Conservation (phyloP, 495 filamentous ascomycete species). For the Clohesyomyces aquaticus region DNA sequence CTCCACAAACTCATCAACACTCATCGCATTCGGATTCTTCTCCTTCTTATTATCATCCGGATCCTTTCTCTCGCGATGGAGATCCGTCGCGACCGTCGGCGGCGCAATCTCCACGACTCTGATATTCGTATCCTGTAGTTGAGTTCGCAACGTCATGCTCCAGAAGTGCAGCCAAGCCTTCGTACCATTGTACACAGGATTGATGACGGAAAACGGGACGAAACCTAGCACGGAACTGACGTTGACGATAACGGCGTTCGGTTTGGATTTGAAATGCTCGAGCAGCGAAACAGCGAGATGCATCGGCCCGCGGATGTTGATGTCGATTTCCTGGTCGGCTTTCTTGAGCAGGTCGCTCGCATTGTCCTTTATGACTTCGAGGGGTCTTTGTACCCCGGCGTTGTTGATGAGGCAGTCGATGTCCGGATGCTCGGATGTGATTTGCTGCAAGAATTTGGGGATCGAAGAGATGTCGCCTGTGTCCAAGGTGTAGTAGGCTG, state of each 20-base stretch:
- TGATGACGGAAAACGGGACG: constrained; percentile 51
- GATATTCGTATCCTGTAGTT: constrained; percentile 48
- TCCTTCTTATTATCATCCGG: constrained; percentile 58
- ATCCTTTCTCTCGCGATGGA: constrained; percentile 55
- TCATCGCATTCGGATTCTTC: constrained; percentile 50
- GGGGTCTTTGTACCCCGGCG: constrained; percentile 43
- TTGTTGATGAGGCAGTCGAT: constrained; percentile 56
- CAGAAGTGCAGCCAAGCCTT: constrained; percentile 57
- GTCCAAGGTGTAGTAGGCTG: constrained; percentile 53
- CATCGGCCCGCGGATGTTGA: constrained; percentile 56
- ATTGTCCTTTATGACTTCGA: constrained; percentile 42
- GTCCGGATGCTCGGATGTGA: constrained; percentile 51
- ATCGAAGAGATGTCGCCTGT: constrained; percentile 48
- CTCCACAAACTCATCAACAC: constrained; percentile 54
- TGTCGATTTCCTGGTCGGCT: constrained; percentile 55
- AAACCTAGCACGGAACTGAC: constrained; percentile 54
- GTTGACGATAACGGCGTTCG: constrained; percentile 50
- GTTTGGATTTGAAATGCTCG: constrained; percentile 49
- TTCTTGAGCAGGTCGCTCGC: constrained; percentile 43
- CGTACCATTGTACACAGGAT: constrained; percentile 55
- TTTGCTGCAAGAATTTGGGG: constrained; percentile 46
- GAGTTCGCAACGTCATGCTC: constrained; percentile 53
- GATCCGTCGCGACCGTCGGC: constrained; percentile 54
- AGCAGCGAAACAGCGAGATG: constrained; percentile 52
- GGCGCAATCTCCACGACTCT: constrained; percentile 54